These are phyloP conservation scores for Achaetomiella virescens DNA, from an alignment of 495 filamentous ascomycete species.

Conservation along the genomic window DNA sequence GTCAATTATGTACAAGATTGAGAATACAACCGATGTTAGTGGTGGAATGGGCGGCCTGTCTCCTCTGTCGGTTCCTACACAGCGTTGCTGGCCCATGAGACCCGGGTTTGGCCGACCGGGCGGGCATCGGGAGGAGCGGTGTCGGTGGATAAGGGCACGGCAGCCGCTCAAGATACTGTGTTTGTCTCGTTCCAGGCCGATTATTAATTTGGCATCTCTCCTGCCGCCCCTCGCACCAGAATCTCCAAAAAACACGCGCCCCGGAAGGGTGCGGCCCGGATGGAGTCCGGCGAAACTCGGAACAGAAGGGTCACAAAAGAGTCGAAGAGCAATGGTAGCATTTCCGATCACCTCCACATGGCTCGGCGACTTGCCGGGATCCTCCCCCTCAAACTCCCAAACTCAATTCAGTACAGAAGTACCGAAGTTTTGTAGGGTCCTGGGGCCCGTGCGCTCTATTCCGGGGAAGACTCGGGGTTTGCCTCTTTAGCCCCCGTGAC, in stretches of 20 bases:
- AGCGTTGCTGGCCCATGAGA: no score
- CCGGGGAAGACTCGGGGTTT: conserved; percentile 19
- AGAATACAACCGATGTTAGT: no score
- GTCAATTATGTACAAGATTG: no score
- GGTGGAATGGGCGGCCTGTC: no score
- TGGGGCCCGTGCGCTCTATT: background rate
- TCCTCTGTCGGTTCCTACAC: no score
- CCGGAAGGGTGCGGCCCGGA: background rate
- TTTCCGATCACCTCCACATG: background rate
- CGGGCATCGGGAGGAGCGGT: background rate
- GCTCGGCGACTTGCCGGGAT: conserved; percentile 15
- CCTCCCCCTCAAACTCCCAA: background rate
- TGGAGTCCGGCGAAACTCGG: conserved; percentile 5
- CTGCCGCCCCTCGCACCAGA: background rate
- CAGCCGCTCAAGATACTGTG: background rate
- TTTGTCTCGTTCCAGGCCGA: background rate
- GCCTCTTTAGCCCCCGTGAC: conserved; percentile 1
- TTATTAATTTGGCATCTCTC: background rate
- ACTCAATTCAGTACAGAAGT: no score
- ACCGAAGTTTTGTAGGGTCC: no score
- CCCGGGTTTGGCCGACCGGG: conserved; percentile 12
- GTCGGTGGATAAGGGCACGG: background rate
- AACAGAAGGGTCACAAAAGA: background rate
- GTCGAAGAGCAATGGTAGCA: background rate
- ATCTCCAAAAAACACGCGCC: background rate